Evolutionary conservation across 352 stramenopile species (phyloP).

Genomic region (Phytopythium vexans): DNA sequence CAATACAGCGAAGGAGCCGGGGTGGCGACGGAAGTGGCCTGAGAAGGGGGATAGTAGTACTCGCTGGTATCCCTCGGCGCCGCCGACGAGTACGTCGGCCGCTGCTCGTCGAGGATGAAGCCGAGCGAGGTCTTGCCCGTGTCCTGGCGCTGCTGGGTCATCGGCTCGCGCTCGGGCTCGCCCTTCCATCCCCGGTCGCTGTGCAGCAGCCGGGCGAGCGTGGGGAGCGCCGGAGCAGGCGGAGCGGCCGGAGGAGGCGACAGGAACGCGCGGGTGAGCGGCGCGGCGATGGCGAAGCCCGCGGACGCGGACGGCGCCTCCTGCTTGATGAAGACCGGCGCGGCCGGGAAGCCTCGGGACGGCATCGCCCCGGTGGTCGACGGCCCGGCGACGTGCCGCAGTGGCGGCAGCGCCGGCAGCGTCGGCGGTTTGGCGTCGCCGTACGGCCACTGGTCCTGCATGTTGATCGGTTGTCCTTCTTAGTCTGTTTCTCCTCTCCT

Average conservation of each 20-base stretch:
- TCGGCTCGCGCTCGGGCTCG: slow-evolving; percentile 5
- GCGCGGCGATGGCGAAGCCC: too few relatives aligned
- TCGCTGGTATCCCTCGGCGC: background rate
- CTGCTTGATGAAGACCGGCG: slow-evolving; percentile 4
- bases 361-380: too few relatives aligned
- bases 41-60: background rate
- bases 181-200: background rate
- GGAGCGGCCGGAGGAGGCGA: background rate
- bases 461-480: too few relatives aligned
- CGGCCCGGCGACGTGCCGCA: too few relatives aligned
- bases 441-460: too few relatives aligned
- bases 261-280: background rate
- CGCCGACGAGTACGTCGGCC: slow-evolving; percentile 1
- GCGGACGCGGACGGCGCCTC: background rate
- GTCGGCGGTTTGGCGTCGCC: too few relatives aligned
- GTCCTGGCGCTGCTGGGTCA: background rate
- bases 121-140: slow-evolving; percentile 36
- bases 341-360: too few relatives aligned
- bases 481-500: too few relatives aligned
- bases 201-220: slow-evolving; percentile 7
- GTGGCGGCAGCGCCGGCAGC: too few relatives aligned
- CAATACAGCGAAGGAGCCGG: background rate
- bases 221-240: slow-evolving; percentile 1
- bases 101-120: slow-evolving; percentile 31
- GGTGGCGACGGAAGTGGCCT: too few relatives aligned